phyloP scores from a whole-genome alignment of 2,329 filamentous ascomycete species.

The Sporothrix globosa region DNA sequence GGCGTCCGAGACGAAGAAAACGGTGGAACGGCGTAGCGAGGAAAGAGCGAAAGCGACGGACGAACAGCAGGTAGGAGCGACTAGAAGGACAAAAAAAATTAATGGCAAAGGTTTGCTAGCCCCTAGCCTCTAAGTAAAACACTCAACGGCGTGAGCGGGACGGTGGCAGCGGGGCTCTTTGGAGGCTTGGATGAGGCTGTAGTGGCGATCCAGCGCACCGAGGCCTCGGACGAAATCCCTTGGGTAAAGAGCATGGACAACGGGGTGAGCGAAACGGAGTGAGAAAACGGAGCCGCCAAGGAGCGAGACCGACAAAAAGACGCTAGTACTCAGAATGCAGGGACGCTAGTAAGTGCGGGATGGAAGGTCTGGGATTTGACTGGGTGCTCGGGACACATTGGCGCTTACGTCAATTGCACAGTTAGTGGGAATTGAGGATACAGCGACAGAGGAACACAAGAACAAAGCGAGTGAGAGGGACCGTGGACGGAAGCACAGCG shows the following conservation, averaged over 20 bases:
- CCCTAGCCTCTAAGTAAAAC: constrained; percentile 3
- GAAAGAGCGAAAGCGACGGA: constrained; percentile 21
- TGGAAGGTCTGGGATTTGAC: constrained; percentile 20
- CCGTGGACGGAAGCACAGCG: constrained; percentile 1
- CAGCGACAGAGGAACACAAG: neutral
- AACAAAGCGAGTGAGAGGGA: neutral
- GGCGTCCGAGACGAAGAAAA: neutral
- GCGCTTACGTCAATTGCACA: constrained; percentile 27
- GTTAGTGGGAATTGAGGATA: constrained; percentile 5
- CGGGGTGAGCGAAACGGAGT: constrained; percentile 8
- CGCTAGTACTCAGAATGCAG: neutral
- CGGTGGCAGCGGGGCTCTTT: constrained; percentile 18
- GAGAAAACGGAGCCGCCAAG: constrained; percentile 14
- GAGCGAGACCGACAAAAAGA: neutral
- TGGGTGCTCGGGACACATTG: constrained; percentile 24
- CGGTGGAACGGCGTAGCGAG: constrained; percentile 12
- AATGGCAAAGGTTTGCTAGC: neutral
- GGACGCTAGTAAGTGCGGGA: constrained; percentile 20
- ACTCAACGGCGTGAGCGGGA: neutral
- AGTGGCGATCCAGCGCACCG: constrained; percentile 1
- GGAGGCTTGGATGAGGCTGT: neutral
- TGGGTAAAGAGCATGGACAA: neutral
- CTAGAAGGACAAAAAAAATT: neutral
- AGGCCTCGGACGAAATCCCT: neutral
- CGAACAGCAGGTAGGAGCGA: neutral